Percentiles rank a stretch among this genome's conserved stretches.
Conservation (phyloP, 495 filamentous ascomycete genomes). For the Annulohypoxylon bovei region DNA sequence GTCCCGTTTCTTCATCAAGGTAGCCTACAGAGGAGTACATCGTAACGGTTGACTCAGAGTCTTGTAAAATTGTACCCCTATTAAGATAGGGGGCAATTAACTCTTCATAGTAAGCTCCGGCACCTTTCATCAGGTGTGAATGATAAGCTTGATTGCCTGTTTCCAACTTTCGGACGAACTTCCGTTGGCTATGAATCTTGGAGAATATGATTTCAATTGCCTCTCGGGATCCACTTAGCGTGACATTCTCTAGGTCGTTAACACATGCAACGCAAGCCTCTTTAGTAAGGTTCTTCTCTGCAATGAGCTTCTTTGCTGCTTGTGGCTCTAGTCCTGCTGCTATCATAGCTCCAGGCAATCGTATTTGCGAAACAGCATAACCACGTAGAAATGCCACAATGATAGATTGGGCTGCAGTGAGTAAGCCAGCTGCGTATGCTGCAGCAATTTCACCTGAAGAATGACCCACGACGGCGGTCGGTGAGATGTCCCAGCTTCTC, state of each 20-base stretch:
- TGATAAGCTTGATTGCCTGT: constrained; percentile 57
- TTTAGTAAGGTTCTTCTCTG: background rate
- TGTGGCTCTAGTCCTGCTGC: background rate
- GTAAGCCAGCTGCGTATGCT: constrained; percentile 56
- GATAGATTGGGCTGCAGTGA: constrained; percentile 60
- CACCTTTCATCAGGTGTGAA: constrained; percentile 54
- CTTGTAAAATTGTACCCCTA: background rate
- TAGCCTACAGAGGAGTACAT: constrained; percentile 19
- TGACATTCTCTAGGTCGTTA: constrained; percentile 59
- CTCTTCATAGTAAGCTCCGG: constrained; percentile 42
- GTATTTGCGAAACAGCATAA: constrained; percentile 46
- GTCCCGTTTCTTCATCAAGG: background rate
- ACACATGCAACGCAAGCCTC: constrained; percentile 57
- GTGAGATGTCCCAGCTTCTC: constrained; percentile 57
- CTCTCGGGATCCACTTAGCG: constrained; percentile 55
- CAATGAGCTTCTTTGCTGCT: constrained; percentile 21
- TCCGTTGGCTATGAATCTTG: constrained; percentile 41
- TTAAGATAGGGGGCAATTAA: constrained; percentile 35
- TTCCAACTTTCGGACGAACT: constrained; percentile 46
- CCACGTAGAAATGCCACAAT: constrained; percentile 58
- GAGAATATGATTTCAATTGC: constrained; percentile 48
- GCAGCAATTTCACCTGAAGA: constrained; percentile 72
- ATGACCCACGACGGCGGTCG: constrained; percentile 65
- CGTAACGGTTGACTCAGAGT: background rate
- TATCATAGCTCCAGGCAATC: constrained; percentile 51